phyloP scores from a whole-genome alignment of 2,329 filamentous ascomycete species.

The Hymenoscyphus fraxineus region DNA sequence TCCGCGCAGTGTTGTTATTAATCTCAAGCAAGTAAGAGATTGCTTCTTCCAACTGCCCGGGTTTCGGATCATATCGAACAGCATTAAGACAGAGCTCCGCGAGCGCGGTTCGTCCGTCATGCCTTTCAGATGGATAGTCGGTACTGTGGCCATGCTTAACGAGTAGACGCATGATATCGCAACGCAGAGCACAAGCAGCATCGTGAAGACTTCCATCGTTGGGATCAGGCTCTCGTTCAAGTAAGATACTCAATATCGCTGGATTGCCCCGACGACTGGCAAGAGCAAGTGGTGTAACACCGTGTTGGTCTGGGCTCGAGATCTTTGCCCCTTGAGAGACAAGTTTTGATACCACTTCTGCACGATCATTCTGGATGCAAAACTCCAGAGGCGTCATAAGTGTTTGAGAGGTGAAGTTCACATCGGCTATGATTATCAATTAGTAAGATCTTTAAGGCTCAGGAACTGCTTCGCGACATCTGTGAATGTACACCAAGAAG shows the following conservation, averaged over 20 bases:
- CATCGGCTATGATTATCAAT: too few relatives aligned
- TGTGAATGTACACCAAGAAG: too few relatives aligned
- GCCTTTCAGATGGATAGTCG: constrained; percentile 62
- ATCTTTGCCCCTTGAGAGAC: constrained; percentile 47
- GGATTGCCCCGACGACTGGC: constrained; percentile 16
- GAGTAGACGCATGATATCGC: constrained; percentile 53
- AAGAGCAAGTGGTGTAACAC: constrained; percentile 60
- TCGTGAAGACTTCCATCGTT: constrained; percentile 62
- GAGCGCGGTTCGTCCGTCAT: constrained; percentile 60
- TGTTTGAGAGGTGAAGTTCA: too few relatives aligned
- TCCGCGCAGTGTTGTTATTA: too few relatives aligned
- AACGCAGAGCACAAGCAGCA: constrained; percentile 55
- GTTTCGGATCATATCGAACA: constrained; percentile 32
- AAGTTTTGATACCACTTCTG: too few relatives aligned
- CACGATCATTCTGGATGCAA: too few relatives aligned
- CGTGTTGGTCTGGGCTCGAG: constrained; percentile 53
- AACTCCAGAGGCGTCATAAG: too few relatives aligned
- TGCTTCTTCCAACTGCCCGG: too few relatives aligned
- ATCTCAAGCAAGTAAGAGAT: too few relatives aligned
- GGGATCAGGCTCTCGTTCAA: constrained; percentile 16
- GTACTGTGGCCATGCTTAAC: constrained; percentile 58
- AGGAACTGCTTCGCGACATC: too few relatives aligned
- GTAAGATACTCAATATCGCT: constrained; percentile 18
- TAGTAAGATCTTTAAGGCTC: too few relatives aligned
- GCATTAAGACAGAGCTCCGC: constrained; percentile 56